A percentile compares a stretch with the other conserved stretches of the same genome.
phyloP scores from a whole-genome alignment of 2,329 filamentous ascomycete genomes.

The Botrytis byssoidea region DNA sequence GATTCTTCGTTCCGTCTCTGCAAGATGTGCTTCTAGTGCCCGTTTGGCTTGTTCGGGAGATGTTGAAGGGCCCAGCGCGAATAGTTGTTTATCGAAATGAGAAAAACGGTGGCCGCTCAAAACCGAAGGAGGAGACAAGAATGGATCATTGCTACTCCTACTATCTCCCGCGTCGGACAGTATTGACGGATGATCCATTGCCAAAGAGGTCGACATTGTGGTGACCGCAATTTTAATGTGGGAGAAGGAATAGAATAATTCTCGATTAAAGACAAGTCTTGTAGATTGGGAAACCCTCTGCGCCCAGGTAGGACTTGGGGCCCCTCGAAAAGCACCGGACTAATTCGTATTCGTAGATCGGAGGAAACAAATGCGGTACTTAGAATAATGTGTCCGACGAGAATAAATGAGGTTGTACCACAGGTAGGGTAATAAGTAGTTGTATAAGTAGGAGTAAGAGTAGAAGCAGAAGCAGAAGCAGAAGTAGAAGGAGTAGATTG shows the following conservation, averaged over 20 bases:
- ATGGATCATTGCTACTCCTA: constrained; percentile 48
- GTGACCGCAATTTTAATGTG: constrained; percentile 29
- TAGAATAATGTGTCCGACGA: constrained; percentile 11
- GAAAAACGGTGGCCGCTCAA: constrained; percentile 77
- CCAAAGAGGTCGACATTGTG: constrained; percentile 39
- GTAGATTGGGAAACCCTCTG: constrained; percentile 18
- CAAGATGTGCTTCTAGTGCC: constrained; percentile 85
- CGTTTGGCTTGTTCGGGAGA: constrained; percentile 86
- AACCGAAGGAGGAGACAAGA: constrained; percentile 50
- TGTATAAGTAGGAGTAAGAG: not conserved
- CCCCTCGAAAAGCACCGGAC: constrained; percentile 3
- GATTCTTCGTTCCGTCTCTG: constrained; percentile 87
- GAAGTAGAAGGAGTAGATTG: too few relatives aligned
- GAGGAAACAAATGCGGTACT: constrained; percentile 17
- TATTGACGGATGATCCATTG: constrained; percentile 32
- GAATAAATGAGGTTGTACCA: not conserved
- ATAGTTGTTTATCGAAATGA: constrained; percentile 76
- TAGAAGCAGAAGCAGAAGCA: not conserved
- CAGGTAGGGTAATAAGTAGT: not conserved
- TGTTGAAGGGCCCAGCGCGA: constrained; percentile 70
- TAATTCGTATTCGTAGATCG: constrained; percentile 16
- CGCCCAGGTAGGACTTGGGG: constrained; percentile 21
- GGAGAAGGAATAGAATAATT: not conserved
- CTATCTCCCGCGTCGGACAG: constrained; percentile 27
- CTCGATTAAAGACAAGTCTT: constrained; percentile 12